These are phyloP conservation scores for Vararia minispora DNA, from an alignment of 768 basidiomycete genomes.

Conservation along the genomic window DNA sequence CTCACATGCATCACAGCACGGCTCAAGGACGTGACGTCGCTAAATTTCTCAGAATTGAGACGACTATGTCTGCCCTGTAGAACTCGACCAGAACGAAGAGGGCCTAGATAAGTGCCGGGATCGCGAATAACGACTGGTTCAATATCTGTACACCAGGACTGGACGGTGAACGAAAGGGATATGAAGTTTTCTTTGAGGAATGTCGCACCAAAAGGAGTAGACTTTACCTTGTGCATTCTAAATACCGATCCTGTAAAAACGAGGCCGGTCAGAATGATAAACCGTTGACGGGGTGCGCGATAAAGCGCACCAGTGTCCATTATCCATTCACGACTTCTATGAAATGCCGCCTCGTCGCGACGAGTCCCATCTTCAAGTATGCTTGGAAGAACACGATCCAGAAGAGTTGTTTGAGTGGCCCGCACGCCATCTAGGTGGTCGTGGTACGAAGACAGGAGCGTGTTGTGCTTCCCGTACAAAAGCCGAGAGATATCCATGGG, in stretches of 20 bases:
- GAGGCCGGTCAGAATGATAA: background rate
- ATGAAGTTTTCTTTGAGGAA: too few species aligned
- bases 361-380: slow-evolving; percentile 44
- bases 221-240: slow-evolving; percentile 42
- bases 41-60: too few species aligned
- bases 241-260: slow-evolving; percentile 20
- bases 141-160: too few species aligned
- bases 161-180: too few species aligned
- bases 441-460: slow-evolving; percentile 38
- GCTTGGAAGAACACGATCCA: slow-evolving; percentile 47
- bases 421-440: slow-evolving; percentile 34
- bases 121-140: too few species aligned
- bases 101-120: too few species aligned
- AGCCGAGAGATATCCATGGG: background rate
- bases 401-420: slow-evolving; percentile 38
- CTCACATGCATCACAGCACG: too few species aligned
- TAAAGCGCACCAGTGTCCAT: slow-evolving; percentile 47
- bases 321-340: slow-evolving; percentile 53
- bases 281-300: too few species aligned
- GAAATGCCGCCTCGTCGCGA: slow-evolving; percentile 30
- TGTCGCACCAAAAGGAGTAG: background rate
- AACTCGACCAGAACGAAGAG: too few species aligned
- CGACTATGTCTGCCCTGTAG: too few species aligned
- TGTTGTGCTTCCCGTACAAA: slow-evolving; percentile 26
- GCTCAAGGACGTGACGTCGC: too few species aligned